A percentile compares a stretch with the other conserved stretches of the same genome.
Conservation (phyloP, 2,329 filamentous ascomycete genomes). For the Hortaea sp. region DNA sequence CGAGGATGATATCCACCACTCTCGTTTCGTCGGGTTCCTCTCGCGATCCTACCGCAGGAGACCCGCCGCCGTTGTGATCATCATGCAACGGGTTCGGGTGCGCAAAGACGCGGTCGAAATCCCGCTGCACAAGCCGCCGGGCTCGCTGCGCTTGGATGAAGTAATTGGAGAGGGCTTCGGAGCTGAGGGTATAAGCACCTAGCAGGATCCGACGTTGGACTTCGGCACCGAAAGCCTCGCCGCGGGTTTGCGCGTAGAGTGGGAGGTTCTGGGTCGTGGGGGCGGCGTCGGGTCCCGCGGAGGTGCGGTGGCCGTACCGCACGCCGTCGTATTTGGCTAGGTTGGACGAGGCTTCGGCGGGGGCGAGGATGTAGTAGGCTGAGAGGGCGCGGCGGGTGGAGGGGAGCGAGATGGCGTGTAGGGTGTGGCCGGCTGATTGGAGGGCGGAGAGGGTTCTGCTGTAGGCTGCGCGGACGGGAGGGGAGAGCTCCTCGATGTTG, state of each 20-base stretch:
- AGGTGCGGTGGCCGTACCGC: slow-evolving; percentile 63
- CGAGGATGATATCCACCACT: slow-evolving; percentile 71
- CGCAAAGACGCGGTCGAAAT: slow-evolving; percentile 74
- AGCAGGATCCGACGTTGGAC: slow-evolving; percentile 79
- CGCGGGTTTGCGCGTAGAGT: slow-evolving; percentile 68
- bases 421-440: slow-evolving; percentile 53
- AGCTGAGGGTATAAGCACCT: slow-evolving; percentile 81
- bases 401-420: slow-evolving; percentile 71
- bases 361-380: slow-evolving; percentile 90
- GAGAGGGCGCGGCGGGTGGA: slow-evolving; percentile 76
- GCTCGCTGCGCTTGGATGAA: slow-evolving; percentile 90
- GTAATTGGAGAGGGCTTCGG: slow-evolving; percentile 88
- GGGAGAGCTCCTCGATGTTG: slow-evolving; percentile 72
- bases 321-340: slow-evolving; percentile 94
- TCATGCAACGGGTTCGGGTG: slow-evolving; percentile 57
- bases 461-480: slow-evolving; percentile 63
- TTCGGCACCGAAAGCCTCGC: slow-evolving; percentile 68
- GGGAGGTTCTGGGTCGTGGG: slow-evolving; percentile 14
- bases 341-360: slow-evolving; percentile 91
- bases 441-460: slow-evolving; percentile 49
- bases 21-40: slow-evolving; percentile 41
- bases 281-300: slow-evolving; percentile 43
- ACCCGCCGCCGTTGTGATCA: not conserved
- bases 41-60: not conserved
- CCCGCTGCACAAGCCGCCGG: slow-evolving; percentile 68